Percentiles rank a stretch among this genome's conserved stretches.
phyloP scores from a whole-genome alignment of 2,329 filamentous ascomycete species.

The Cladophialophora yegresii region DNA sequence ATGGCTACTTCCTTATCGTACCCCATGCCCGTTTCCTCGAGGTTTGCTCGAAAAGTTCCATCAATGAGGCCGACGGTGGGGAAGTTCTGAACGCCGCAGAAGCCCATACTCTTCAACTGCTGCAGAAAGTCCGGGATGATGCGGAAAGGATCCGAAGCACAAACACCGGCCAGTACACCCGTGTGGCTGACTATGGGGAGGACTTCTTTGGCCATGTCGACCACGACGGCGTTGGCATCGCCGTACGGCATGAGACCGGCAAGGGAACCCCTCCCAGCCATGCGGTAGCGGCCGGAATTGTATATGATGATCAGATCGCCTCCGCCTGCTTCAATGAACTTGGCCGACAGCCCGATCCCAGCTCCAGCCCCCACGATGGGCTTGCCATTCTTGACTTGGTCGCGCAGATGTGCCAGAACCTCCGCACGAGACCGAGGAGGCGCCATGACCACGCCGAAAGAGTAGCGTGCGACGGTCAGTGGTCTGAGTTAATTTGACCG shows the following conservation, averaged over 20 bases:
- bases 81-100: constrained; percentile 72
- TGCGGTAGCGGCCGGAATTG: constrained; percentile 71
- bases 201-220: constrained; percentile 70
- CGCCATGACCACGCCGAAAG: constrained; percentile 47
- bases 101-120: constrained; percentile 63
- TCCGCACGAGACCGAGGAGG: constrained; percentile 60
- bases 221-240: constrained; percentile 68
- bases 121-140: constrained; percentile 62
- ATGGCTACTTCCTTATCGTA: constrained; percentile 68
- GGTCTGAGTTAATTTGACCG: background rate
- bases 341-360: constrained; percentile 65
- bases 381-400: constrained; percentile 57
- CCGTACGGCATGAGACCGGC: constrained; percentile 72
- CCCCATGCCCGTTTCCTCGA: constrained; percentile 73
- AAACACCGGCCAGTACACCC: constrained; percentile 70
- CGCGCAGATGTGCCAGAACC: constrained; percentile 58
- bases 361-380: constrained; percentile 70
- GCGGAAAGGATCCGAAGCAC: constrained; percentile 69
- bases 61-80: constrained; percentile 69
- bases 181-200: constrained; percentile 60
- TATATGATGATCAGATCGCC: constrained; percentile 72
- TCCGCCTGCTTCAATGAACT: constrained; percentile 68
- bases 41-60: constrained; percentile 64
- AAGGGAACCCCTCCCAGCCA: constrained; percentile 69
- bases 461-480: background rate